Evolutionary conservation across 306 rosid genomes (phyloP), one percentile per base, ranked within the genome.

Genomic region (Cicer pinnatifidum): DNA sequence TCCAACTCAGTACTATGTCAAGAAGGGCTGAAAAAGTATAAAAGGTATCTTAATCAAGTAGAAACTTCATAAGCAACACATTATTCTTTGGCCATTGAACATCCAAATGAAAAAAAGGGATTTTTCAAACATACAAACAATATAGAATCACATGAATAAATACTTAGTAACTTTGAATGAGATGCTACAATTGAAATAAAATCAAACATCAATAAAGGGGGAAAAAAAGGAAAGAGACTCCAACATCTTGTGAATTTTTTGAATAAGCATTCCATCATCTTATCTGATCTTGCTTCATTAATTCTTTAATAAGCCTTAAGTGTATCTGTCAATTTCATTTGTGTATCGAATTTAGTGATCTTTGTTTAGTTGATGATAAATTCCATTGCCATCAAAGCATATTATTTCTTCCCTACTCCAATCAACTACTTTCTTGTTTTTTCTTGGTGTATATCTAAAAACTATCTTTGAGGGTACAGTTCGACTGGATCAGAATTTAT

Each of bases 1-100:
- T 91, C 98, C 98, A 94, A 83, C 89, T 88, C 47, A 94, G 83
- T 68, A 89, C 58, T 69, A 94, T 48, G 88, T 94, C 98, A 69
- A 91, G 89, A 82, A 88, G 63, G 51, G 95, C 98, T 94, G 91
- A 72, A 79, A 84, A 78, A 77, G 40, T 48, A 73, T 17, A 68
- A 1, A 73, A 80, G 45, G 71, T 60, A 85, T 17, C 41, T 61
- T 75, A 76, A 61, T 67, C 75, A 71, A 70, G 70, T 39, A 7
- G 20, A 56, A 78, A 69, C 52, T 41, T 75, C 48, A 67, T 50
- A 57, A 47, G 71, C 28, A 79, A 73, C 51, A 47, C 7, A n/a
- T 40, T 60, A 12, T 51, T n/a, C 56, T 67, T 77, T 78, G 23
- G 20, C 20, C 61, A 77, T 56, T 73, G 47, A 73, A 78, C 16